Evolutionary conservation across 495 filamentous ascomycete species (phyloP).

Genomic region (Aspergillus cristatus): DNA sequence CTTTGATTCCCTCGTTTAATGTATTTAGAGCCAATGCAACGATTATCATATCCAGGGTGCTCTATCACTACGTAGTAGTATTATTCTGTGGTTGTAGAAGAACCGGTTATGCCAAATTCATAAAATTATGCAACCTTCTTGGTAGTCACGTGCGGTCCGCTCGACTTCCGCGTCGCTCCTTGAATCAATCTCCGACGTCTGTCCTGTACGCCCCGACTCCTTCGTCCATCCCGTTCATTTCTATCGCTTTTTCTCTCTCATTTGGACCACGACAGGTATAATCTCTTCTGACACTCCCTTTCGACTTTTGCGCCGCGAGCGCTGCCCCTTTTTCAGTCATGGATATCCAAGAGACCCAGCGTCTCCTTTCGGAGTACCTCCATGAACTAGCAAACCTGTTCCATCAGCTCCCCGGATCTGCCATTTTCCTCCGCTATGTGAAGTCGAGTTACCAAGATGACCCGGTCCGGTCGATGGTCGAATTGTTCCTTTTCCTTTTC

Average conservation of each 20-base stretch:
- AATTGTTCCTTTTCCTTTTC: conserved; percentile 91
- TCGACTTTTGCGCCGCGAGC: conserved; percentile 11
- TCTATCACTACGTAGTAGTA: too few relatives aligned
- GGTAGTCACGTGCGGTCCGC: too few relatives aligned
- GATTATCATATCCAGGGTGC: too few relatives aligned
- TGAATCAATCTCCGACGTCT: conserved; percentile 3
- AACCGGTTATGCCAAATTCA: too few relatives aligned
- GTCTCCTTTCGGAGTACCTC: conserved; percentile 55
- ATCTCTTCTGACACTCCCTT: too few relatives aligned
- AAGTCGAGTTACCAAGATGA: conserved; percentile 97
- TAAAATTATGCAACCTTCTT: too few relatives aligned
- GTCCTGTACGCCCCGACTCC: too few relatives aligned
- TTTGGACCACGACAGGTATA: neutral
- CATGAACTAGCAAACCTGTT: conserved; percentile 61
- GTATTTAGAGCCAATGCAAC: too few relatives aligned
- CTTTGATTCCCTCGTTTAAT: too few relatives aligned
- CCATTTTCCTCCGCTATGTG: conserved; percentile 90
- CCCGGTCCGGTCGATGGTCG: conserved; percentile 84
- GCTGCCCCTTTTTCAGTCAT: conserved; percentile 34
- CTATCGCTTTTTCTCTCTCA: neutral
- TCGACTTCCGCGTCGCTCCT: too few relatives aligned
- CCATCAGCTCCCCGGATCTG: conserved; percentile 83
- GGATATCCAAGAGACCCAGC: conserved; percentile 75
- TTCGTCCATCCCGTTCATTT: neutral
- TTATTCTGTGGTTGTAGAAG: too few relatives aligned